Conservation (phyloP, 306 rosid genomes). For the Inga leiocalycina region DNA sequence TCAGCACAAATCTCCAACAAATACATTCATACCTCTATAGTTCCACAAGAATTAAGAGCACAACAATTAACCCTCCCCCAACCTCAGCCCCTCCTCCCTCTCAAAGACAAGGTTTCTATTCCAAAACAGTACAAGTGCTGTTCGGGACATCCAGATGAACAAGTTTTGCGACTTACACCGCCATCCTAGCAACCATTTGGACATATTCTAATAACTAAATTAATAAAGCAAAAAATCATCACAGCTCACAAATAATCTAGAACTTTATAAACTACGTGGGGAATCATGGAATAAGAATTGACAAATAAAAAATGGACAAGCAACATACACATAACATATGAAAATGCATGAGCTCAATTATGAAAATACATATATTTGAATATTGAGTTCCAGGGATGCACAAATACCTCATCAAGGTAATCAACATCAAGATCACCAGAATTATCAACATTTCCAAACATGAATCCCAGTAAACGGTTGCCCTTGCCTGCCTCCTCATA, state of each 20-base stretch:
- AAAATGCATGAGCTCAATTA: constrained; percentile 30
- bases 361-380: constrained; percentile 8
- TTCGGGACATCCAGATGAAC: background rate
- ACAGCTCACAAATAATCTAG: background rate
- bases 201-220: background rate
- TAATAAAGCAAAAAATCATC: background rate
- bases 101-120: background rate
- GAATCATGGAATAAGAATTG: constrained; percentile 22
- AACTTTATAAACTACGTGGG: background rate
- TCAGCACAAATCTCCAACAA: background rate
- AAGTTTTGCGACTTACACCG: background rate
- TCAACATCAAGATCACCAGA: constrained; percentile 94
- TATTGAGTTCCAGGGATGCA: constrained; percentile 23
- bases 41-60: background rate
- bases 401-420: constrained; percentile 90
- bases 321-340: background rate
- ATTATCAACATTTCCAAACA: constrained; percentile 96
- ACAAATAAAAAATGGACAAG: background rate
- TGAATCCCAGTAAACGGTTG: constrained; percentile 82
- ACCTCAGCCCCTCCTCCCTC: background rate
- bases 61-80: background rate
- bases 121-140: background rate
- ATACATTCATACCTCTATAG: background rate
- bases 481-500: constrained; percentile 77
- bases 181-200: constrained; percentile 14